Base-by-base conservation (phyloP, 371 early-diverging fungal genomes). In the Fennellomyces sp. region DNA sequence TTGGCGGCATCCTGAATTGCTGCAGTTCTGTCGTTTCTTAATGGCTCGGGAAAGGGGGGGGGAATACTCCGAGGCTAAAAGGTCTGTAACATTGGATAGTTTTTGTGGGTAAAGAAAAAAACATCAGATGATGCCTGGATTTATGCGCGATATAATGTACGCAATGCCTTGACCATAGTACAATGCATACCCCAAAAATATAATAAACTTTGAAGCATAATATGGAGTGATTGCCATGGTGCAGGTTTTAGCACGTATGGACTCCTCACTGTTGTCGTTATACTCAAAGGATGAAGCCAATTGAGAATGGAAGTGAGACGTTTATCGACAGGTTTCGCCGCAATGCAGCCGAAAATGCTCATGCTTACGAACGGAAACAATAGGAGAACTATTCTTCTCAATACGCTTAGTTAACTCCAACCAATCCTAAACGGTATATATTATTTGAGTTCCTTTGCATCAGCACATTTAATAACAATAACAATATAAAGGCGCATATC, bases 371-470 rank as follows among this genome's bases (percentile, higher is more conserved):
- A 2, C 3, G 52, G 33, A 52, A 30, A 52, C 30, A 30, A 31
- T 30, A 21, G 23, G 35, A 52, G 17, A 19, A 51, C 30, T 27
- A 26, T 49, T 52, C 17, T 28, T 26, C n/a, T 29, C 33, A 52
- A 29, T 25, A 33, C 35, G 19, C 13, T 29, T 25, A 19, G 29
- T 28, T n/a, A n/a, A n/a, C n/a, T 17, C 17, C 15, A 51, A 30
- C 25, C 31, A 33, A 35, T 31, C 52, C 52, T 35, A 52, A 56
- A 56, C 35, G 47, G 23, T 56, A 47, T 56, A 45, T 39, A 56
- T n/a, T 56, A 56, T 56, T 56, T 56, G 35, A 47, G 47, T 41
- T 56, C 5, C 33, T 49, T 50, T 48, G 36, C 51, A 27, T 33
- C 12, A 56, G 7, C 23, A 15, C 31, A 45, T 45, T 45, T 56